Percentiles rank a stretch among this genome's conserved stretches.
phyloP scores from a whole-genome alignment of 2,329 filamentous ascomycete genomes.

The Macrophomina tecta region DNA sequence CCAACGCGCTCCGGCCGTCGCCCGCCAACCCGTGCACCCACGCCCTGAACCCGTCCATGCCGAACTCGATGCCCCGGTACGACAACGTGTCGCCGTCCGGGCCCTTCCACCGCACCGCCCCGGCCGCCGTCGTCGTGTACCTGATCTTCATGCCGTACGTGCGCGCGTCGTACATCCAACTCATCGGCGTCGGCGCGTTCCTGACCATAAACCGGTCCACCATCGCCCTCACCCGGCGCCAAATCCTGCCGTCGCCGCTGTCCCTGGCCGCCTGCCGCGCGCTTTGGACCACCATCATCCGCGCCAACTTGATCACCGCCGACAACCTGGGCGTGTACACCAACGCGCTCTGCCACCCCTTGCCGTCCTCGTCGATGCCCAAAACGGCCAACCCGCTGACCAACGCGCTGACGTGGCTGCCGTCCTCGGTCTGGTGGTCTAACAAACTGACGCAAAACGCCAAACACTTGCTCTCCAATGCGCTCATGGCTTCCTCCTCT shows the following conservation, averaged over 20 bases:
- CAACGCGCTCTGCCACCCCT: conserved; percentile 13
- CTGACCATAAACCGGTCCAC: conserved; percentile 25
- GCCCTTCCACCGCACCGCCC: conserved; percentile 3
- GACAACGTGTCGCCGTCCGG: conserved; percentile 10
- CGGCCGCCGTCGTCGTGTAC: conserved; percentile 16
- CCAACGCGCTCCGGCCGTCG: conserved; percentile 19
- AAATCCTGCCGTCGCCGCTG: background rate
- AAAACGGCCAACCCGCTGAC: conserved; percentile 29
- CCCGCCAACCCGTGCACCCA: conserved; percentile 29
- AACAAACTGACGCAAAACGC: background rate
- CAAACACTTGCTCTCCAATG: background rate
- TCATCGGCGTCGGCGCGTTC: conserved; percentile 9
- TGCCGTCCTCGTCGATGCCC: conserved; percentile 16
- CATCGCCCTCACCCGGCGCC: conserved; percentile 5
- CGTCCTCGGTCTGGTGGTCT: background rate
- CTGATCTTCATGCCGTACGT: conserved; percentile 28
- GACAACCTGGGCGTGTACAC: conserved; percentile 27
- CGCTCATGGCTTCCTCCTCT: background rate
- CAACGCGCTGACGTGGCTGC: conserved; percentile 28
- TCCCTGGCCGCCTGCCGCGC: conserved; percentile 7
- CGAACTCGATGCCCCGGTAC: conserved; percentile 27
- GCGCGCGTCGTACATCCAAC: conserved; percentile 26
- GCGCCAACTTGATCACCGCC: conserved; percentile 28
- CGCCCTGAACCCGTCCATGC: conserved; percentile 28
- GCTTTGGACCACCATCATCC: conserved; percentile 29